Evolutionary conservation across 192 early-diverging fungal species (phyloP).

Genomic region (Entomortierella parvispora): DNA sequence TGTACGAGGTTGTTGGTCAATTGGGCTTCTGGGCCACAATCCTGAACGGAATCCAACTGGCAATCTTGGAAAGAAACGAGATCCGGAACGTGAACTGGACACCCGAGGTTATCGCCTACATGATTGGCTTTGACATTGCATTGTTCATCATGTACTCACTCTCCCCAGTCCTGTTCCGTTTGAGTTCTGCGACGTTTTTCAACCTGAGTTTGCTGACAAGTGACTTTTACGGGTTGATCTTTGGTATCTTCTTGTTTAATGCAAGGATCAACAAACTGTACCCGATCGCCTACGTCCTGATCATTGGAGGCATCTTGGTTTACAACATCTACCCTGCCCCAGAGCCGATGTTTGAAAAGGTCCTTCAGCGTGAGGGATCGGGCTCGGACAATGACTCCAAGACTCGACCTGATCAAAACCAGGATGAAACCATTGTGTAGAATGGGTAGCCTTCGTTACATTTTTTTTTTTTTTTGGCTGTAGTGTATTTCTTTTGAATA

Average conservation of each 20-base stretch:
- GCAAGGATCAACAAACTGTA: slow-evolving; percentile 67
- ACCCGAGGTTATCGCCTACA: slow-evolving; percentile 30
- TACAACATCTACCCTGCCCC: slow-evolving; percentile 74
- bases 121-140: slow-evolving; percentile 70
- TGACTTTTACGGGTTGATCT: slow-evolving; percentile 83
- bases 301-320: slow-evolving; percentile 71
- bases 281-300: slow-evolving; percentile 71
- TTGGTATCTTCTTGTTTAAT: slow-evolving; percentile 76
- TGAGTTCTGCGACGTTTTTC: slow-evolving; percentile 77
- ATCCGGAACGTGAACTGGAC: slow-evolving; percentile 49
- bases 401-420: neutral
- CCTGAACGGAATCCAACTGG: slow-evolving; percentile 76
- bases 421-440: neutral
- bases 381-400: neutral
- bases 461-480: slow-evolving; percentile 7
- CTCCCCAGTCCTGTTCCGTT: slow-evolving; percentile 74
- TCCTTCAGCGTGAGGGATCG: slow-evolving; percentile 1
- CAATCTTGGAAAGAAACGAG: slow-evolving; percentile 71
- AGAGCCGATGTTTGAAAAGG: slow-evolving; percentile 58
- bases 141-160: slow-evolving; percentile 78
- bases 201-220: slow-evolving; percentile 83
- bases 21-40: slow-evolving; percentile 78
- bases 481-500: too few species aligned
- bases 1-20: slow-evolving; percentile 81
- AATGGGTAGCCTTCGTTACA: neutral